A percentile compares a stretch with the other conserved stretches of the same genome.
Evolutionary conservation across 805 yeast species (phyloP).

Genomic region (Teunomyces pallodes): DNA sequence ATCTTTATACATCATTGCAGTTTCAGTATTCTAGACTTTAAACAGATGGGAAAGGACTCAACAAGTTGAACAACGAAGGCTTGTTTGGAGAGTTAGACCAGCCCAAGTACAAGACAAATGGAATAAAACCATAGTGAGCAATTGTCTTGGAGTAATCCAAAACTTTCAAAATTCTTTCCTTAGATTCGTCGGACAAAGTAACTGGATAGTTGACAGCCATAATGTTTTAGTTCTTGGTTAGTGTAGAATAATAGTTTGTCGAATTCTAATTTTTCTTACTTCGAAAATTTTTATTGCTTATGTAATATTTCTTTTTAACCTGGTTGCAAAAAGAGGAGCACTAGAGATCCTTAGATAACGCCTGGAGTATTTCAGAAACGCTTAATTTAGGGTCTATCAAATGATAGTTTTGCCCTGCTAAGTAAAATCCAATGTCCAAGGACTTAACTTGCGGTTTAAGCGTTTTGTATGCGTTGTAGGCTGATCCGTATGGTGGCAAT

Average conservation of each 20-base stretch:
- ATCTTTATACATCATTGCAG: too few relatives aligned
- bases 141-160: constrained; percentile 80
- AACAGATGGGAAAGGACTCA: constrained; percentile 79
- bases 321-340: constrained; percentile 4
- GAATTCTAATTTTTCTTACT: not conserved
- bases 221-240: not conserved
- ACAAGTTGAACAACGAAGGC: constrained; percentile 73
- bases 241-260: not conserved
- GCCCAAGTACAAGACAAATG: constrained; percentile 86
- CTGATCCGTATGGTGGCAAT: constrained; percentile 36
- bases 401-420: constrained; percentile 35
- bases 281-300: constrained; percentile 5
- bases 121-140: constrained; percentile 97
- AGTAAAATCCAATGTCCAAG: constrained; percentile 26
- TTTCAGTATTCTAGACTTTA: constrained; percentile 29
- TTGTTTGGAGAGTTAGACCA: constrained; percentile 70
- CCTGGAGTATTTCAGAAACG: constrained; percentile 22
- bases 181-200: constrained; percentile 44
- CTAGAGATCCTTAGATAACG: constrained; percentile 16
- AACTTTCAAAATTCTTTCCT: constrained; percentile 86
- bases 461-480: constrained; percentile 31
- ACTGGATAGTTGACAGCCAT: constrained; percentile 21
- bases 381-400: constrained; percentile 16
- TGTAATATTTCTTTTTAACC: not conserved
- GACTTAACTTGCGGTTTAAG: constrained; percentile 13